Percentiles rank a stretch among this genome's conserved stretches.
Evolutionary conservation across 2,329 filamentous ascomycete genomes (phyloP).

Genomic region (Aureobasidium sp.): DNA sequence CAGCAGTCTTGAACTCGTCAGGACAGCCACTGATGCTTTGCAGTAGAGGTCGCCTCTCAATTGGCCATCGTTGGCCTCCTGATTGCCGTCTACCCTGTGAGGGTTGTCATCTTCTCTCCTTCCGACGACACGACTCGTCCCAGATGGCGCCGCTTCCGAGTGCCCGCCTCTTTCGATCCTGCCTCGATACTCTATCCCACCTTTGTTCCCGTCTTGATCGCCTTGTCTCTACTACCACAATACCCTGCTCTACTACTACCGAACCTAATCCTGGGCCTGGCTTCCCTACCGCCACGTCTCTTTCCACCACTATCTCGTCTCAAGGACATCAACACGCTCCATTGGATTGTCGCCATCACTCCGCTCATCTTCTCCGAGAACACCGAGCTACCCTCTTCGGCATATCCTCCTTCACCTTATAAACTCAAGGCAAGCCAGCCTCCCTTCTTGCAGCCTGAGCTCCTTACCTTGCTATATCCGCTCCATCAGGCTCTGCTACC

Average conservation of each 20-base stretch:
- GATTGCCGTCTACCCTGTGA: conserved; percentile 32
- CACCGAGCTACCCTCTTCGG: conserved; percentile 31
- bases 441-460: conserved; percentile 44
- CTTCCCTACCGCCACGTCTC: conserved; percentile 65
- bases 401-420: conserved; percentile 30
- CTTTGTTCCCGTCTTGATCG: conserved; percentile 66
- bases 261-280: conserved; percentile 74
- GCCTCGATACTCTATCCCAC: conserved; percentile 85
- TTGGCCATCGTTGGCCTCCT: conserved; percentile 27
- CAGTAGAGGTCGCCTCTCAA: conserved; percentile 37
- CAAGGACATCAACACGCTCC: conserved; percentile 57
- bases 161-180: conserved; percentile 79
- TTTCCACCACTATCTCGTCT: conserved; percentile 57
- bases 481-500: conserved; percentile 71
- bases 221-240: conserved; percentile 62
- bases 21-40: not conserved
- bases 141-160: conserved; percentile 35
- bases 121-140: not conserved
- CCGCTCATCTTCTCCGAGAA: conserved; percentile 55
- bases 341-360: conserved; percentile 70
- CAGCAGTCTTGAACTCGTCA: conserved; percentile 21
- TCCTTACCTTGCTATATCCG: conserved; percentile 64
- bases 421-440: conserved; percentile 28
- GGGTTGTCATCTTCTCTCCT: conserved; percentile 25
- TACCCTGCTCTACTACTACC: conserved; percentile 59